Base-by-base conservation (phyloP, 495 filamentous ascomycete genomes). In the Xylaria cubensis region DNA sequence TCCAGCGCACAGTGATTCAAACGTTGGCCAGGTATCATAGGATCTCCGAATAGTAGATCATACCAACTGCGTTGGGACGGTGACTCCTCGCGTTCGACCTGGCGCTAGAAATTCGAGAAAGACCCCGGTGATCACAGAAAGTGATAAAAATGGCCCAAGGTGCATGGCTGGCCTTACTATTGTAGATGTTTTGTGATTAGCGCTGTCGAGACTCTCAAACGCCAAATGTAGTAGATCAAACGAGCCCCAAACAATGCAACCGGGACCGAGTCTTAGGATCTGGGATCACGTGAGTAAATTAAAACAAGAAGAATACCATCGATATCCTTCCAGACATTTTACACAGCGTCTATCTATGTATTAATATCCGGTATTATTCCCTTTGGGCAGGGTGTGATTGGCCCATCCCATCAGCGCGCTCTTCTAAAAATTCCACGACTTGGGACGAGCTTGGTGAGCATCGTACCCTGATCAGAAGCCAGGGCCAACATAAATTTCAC, bases 221-320 rank as follows among this genome's bases (percentile, higher is more conserved):
- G 67, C 66, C 55, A 17, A 59, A 71, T 44, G 64, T 34, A 53
- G 75, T 15, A 76, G 76, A 78, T 78, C 76, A 78, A 78, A 78
- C 76, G 71, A 74, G 62, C 73, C 73, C 73, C 76, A 73, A 70
- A 78, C 76, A 44, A 24, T 5, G 21, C 44, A 62, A 32, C 67
- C 15, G 26, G 36, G 21, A 39, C 55, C 55, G 8, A 64, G 29
- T 39, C 17, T 51, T 17, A 10, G 7, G 34, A 56, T 67, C 65
- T 17, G 3, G 7, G 34, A 56, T 67, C 65, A 67, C 65, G 65
- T 67, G 65, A 56, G 3, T 12, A 9, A 29, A 21, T 3, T 6
- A 29, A 26, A 26, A 29, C 4, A 19, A 67, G 65, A 32, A 12
- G 13, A 3, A 12, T 10, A 10, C 26, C 13, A 26, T 4, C 13